phyloP scores from a whole-genome alignment of 306 rosid species.

The Vigna unguiculata region DNA sequence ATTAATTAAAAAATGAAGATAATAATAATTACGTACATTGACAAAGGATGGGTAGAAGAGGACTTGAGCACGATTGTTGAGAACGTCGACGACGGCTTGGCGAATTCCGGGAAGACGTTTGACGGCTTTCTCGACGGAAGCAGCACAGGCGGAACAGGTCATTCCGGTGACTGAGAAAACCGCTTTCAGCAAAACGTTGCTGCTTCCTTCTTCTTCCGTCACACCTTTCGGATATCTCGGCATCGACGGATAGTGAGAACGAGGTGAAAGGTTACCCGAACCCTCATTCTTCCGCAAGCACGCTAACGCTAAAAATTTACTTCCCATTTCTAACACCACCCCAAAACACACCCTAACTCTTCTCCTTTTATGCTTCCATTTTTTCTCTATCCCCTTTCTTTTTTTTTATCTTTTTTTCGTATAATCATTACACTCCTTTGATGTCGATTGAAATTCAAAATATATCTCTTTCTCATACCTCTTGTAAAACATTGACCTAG shows the following conservation, averaged over 20 bases:
- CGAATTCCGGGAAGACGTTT: slow-evolving; percentile 80
- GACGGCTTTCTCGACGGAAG: slow-evolving; percentile 71
- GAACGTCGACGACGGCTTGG: slow-evolving; percentile 69
- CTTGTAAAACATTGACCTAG: too few relatives aligned
- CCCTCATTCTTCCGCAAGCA: slow-evolving; percentile 45
- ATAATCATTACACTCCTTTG: neutral
- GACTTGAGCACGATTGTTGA: slow-evolving; percentile 72
- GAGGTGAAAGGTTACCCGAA: slow-evolving; percentile 15
- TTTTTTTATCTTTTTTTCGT: neutral
- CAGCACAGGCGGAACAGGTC: slow-evolving; percentile 82
- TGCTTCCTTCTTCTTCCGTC: slow-evolving; percentile 12
- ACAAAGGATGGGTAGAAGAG: slow-evolving; percentile 62
- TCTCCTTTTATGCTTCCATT: neutral
- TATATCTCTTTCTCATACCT: neutral
- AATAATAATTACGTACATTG: slow-evolving; percentile 40
- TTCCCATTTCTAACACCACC: slow-evolving; percentile 44
- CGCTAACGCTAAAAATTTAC: slow-evolving; percentile 52
- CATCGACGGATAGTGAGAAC: slow-evolving; percentile 75
- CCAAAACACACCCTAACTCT: too few relatives aligned
- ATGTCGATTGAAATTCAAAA: neutral
- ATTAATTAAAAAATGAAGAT: too few relatives aligned
- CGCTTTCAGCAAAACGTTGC: slow-evolving; percentile 36
- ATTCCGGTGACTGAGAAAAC: slow-evolving; percentile 71
- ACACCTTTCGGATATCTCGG: slow-evolving; percentile 63
- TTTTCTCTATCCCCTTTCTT: neutral